A percentile compares a stretch with the other conserved stretches of the same genome.
Conservation (phyloP, 495 filamentous ascomycete species). For the Apodospora peruviana region DNA sequence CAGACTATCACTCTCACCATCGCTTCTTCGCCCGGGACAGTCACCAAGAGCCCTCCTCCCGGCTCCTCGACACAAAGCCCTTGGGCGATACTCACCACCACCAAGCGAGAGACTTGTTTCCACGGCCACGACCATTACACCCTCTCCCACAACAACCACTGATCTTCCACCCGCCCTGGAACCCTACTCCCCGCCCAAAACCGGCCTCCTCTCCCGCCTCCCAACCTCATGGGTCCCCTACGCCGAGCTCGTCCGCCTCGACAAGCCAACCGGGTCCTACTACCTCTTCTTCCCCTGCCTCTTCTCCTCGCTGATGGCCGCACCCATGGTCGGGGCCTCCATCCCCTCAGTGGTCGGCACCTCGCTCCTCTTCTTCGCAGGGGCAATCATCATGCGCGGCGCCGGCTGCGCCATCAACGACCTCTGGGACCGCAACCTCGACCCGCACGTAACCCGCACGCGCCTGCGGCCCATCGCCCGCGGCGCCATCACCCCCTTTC, state of each 20-base stretch:
- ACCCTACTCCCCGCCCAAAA: constrained; percentile 62
- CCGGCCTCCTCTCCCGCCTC: constrained; percentile 70
- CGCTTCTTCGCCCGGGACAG: not conserved
- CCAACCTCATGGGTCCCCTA: constrained; percentile 80
- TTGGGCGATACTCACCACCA: constrained; percentile 14
- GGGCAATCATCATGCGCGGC: constrained; percentile 91
- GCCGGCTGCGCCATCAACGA: constrained; percentile 99
- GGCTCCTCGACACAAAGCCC: constrained; percentile 8
- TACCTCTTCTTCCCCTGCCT: constrained; percentile 95
- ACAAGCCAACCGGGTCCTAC: constrained; percentile 91
- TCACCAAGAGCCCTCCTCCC: constrained; percentile 3
- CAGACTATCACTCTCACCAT: not conserved
- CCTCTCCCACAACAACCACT: constrained; percentile 3
- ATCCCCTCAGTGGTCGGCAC: constrained; percentile 54
- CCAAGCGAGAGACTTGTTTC: constrained; percentile 17
- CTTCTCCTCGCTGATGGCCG: constrained; percentile 76
- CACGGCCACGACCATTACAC: not conserved
- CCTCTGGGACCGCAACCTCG: constrained; percentile 90
- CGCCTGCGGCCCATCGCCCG: constrained; percentile 84
- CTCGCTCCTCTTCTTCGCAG: constrained; percentile 72
- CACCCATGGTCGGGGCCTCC: constrained; percentile 45
- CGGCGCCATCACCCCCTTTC: constrained; percentile 67
- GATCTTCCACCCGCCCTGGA: not conserved
- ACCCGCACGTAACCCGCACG: constrained; percentile 84
- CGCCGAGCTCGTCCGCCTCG: constrained; percentile 85